These are phyloP conservation scores for Solanum clarkiae DNA, from an alignment of 257 asterid genomes.

Conservation along the genomic window DNA sequence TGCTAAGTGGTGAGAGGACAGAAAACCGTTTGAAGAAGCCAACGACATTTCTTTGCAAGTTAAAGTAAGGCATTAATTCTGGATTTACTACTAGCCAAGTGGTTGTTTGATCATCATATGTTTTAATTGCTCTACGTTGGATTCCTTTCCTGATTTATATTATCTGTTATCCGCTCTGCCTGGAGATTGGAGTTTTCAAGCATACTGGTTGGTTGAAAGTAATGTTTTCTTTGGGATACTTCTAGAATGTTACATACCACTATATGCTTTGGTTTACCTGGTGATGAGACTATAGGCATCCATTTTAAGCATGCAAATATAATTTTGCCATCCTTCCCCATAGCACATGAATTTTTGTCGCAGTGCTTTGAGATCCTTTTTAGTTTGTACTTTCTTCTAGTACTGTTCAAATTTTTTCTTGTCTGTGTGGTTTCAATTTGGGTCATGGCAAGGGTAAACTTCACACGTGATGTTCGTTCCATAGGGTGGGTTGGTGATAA, in stretches of 20 bases:
- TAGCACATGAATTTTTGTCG: neutral
- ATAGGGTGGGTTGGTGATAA: neutral
- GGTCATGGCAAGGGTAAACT: neutral
- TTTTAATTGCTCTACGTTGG: neutral
- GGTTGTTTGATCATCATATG: neutral
- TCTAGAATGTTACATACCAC: neutral
- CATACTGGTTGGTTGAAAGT: neutral
- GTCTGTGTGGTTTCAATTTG: neutral
- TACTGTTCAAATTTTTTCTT: neutral
- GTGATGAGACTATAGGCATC: neutral
- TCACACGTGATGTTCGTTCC: neutral
- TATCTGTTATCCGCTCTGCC: neutral
- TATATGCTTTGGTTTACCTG: neutral
- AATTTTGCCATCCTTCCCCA: neutral
- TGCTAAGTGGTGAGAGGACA: slow-evolving; percentile 58
- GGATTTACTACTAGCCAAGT: neutral
- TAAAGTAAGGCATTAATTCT: slow-evolving; percentile 58
- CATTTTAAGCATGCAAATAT: neutral
- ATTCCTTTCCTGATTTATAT: neutral
- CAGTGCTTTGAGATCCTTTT: neutral
- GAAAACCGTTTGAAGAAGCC: slow-evolving; percentile 96
- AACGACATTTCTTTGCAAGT: slow-evolving; percentile 92
- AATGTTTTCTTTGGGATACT: neutral
- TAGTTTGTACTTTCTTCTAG: neutral
- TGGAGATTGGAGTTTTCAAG: neutral